phyloP scores from a whole-genome alignment of 345 rosid genomes.

The Eutrema yunnanense region DNA sequence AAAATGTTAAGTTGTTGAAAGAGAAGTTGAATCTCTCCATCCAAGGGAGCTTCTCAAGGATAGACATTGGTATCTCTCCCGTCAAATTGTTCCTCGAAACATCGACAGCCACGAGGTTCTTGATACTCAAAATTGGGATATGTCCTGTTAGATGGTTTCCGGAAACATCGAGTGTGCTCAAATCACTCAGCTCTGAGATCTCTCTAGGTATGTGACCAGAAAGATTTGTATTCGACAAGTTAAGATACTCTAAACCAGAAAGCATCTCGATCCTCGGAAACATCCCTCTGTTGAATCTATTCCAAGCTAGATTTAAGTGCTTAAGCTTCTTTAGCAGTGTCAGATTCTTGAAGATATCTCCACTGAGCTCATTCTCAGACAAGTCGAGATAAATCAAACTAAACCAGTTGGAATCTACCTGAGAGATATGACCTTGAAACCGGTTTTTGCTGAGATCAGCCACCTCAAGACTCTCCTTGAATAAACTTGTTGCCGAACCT shows the following conservation, averaged over 20 bases:
- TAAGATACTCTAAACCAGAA: conserved; percentile 56
- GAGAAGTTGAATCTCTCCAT: conserved; percentile 86
- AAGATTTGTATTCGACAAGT: conserved; percentile 66
- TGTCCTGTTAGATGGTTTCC: conserved; percentile 58
- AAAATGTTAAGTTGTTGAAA: conserved; percentile 77
- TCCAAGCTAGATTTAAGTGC: conserved; percentile 72
- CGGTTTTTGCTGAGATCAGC: conserved; percentile 75
- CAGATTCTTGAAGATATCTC: conserved; percentile 51
- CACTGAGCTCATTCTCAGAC: conserved; percentile 81
- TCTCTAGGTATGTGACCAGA: conserved; percentile 58
- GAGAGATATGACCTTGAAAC: conserved; percentile 77
- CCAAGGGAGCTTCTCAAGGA: conserved; percentile 47
- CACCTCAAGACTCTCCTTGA: conserved; percentile 45
- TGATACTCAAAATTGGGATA: conserved; percentile 42
- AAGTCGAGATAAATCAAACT: conserved; percentile 65
- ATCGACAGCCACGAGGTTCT: conserved; percentile 56
- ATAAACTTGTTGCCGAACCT: conserved; percentile 50
- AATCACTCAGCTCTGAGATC: conserved; percentile 40
- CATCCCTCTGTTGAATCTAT: conserved; percentile 53
- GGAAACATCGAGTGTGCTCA: conserved; percentile 72
- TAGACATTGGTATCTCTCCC: conserved; percentile 61
- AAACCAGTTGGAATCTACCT: conserved; percentile 70
- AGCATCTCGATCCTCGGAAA: conserved; percentile 51
- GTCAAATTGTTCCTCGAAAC: conserved; percentile 73
- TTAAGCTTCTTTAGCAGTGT: conserved; percentile 51